Evolutionary conservation across 192 early-diverging fungal genomes (phyloP).

Genomic region (Umbelopsis sp.): DNA sequence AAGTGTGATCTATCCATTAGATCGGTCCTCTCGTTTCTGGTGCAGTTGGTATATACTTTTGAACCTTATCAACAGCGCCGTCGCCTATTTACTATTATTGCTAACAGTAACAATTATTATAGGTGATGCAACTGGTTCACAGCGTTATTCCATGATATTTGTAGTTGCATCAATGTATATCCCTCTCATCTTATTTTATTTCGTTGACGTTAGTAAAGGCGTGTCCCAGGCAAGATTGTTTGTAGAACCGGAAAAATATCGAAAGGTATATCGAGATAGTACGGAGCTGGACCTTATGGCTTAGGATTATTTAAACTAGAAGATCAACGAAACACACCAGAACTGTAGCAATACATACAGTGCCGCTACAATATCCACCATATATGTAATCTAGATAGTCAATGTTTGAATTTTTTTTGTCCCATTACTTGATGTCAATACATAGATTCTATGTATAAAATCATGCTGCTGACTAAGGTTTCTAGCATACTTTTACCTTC

Average conservation of each 20-base stretch:
- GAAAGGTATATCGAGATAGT: neutral
- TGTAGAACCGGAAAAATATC: neutral
- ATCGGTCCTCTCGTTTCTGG: neutral
- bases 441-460: neutral
- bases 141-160: slow-evolving; percentile 1
- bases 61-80: neutral
- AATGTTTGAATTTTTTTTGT: neutral
- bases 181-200: neutral
- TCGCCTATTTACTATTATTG: neutral
- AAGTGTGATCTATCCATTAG: neutral
- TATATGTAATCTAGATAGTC: too few relatives aligned
- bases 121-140: neutral
- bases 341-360: too few relatives aligned
- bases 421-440: neutral
- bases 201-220: neutral
- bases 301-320: neutral
- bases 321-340: neutral
- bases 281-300: neutral
- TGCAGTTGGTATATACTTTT: neutral
- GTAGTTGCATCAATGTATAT: neutral
- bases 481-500: too few relatives aligned
- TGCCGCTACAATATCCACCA: too few relatives aligned
- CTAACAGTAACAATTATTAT: too few relatives aligned
- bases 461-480: too few relatives aligned
- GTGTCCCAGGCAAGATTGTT: neutral